Conservation (phyloP, 2,329 filamentous ascomycete genomes). For the Gnomoniopsis smithogilvyi region DNA sequence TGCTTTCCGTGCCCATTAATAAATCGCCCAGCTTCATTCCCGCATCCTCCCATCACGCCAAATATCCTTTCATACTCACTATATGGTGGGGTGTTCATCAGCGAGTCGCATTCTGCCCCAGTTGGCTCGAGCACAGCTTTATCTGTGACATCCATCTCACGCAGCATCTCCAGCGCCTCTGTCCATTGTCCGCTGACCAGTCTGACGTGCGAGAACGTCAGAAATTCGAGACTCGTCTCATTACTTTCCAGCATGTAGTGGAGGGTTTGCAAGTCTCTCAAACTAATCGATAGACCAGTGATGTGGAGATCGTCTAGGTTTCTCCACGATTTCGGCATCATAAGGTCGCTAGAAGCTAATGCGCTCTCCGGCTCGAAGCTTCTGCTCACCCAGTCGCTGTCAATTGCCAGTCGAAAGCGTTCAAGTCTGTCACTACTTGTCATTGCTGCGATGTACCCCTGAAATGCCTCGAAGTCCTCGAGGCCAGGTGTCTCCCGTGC, state of each 20-base stretch:
- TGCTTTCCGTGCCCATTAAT: slow-evolving; percentile 6
- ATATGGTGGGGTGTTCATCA: neutral
- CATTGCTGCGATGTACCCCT: slow-evolving; percentile 4
- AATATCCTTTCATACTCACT: neutral
- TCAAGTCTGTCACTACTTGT: slow-evolving; percentile 6
- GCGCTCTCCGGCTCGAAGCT: neutral
- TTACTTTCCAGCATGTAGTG: neutral
- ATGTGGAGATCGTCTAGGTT: slow-evolving; percentile 8
- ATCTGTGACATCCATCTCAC: neutral
- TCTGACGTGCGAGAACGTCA: slow-evolving; percentile 4
- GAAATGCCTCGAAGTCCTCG: slow-evolving; percentile 1
- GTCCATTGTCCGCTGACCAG: slow-evolving; percentile 10
- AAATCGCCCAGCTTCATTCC: neutral
- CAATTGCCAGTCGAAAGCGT: slow-evolving; percentile 1
- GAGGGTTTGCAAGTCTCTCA: neutral
- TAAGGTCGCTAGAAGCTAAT: neutral
- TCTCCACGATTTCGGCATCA: neutral
- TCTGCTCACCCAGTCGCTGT: slow-evolving; percentile 10
- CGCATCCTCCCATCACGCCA: neutral
- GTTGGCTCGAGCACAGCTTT: slow-evolving; percentile 6
- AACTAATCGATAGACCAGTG: slow-evolving; percentile 1
- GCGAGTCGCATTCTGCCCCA: slow-evolving; percentile 8
- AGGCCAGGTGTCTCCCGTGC: neutral
- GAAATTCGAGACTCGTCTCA: neutral
- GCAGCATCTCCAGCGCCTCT: slow-evolving; percentile 6